Percentiles rank a stretch among this genome's conserved stretches.
phyloP scores from a whole-genome alignment of 2,329 filamentous ascomycete genomes.

The Capronia coronata region DNA sequence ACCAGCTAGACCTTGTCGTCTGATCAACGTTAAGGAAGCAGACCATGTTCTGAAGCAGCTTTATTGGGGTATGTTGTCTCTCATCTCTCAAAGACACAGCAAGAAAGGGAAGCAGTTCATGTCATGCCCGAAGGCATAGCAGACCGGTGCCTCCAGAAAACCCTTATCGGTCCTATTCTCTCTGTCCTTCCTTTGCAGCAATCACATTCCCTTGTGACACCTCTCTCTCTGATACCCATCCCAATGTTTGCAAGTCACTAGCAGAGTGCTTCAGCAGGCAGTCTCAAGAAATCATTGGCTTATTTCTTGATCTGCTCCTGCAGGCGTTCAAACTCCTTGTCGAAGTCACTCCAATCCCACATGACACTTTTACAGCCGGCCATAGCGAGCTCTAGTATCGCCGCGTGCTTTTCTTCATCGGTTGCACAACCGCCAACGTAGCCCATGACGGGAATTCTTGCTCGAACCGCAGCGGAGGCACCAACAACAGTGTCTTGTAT shows the following conservation, averaged over 20 bases:
- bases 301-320: slow-evolving; percentile 28
- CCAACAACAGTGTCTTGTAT: slow-evolving; percentile 88
- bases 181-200: too few species aligned
- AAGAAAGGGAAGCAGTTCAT: background rate
- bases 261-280: too few species aligned
- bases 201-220: too few species aligned
- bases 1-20: too few species aligned
- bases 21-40: background rate
- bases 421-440: slow-evolving; percentile 74
- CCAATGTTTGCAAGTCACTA: too few species aligned
- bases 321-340: slow-evolving; percentile 37
- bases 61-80: background rate
- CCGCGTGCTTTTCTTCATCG: slow-evolving; percentile 55
- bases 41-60: background rate
- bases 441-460: slow-evolving; percentile 72
- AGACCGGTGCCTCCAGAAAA: too few species aligned
- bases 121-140: too few species aligned
- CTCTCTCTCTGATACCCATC: too few species aligned
- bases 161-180: too few species aligned
- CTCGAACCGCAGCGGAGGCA: slow-evolving; percentile 67
- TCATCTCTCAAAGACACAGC: background rate
- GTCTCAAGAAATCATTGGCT: too few species aligned
- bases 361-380: slow-evolving; percentile 59
- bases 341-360: slow-evolving; percentile 44
- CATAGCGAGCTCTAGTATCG: slow-evolving; percentile 62